Evolutionary conservation across 2,329 filamentous ascomycete genomes (phyloP), one percentile per base, ranked within the genome.

Genomic region (Neospermospora avenae): DNA sequence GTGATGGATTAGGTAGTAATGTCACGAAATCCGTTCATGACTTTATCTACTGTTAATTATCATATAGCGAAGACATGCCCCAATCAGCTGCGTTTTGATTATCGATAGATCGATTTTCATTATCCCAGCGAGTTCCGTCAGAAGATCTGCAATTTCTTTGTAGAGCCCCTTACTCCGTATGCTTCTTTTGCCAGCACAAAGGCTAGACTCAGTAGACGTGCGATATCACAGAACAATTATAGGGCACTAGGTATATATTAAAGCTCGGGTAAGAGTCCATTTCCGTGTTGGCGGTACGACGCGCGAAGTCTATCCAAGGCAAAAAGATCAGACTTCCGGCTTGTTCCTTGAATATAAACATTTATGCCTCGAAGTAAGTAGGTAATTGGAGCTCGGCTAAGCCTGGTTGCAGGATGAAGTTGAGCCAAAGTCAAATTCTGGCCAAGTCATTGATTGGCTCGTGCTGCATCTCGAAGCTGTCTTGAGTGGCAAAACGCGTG

Each of bases 401-500:
- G 54, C 51, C 51, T 60, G 28, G 18, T 52, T 14, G 31, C 34
- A 46, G 44, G 44, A 55, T 49, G 39, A 13, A 44, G 24, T 44
- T 45, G 44, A 55, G 31, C 37, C n/a, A 52, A n/a, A 57, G 25
- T 18, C 13, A 13, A 18, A 45, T 3, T n/a, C 18, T 52, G 31
- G 25, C 24, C 22, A 31, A 28, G n/a, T 37, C 25, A 56, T 48
- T 57, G 58, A 56, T 48, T 57, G 58, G 58, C 48, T 46, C 28
- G 28, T 10, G 5, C 37, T 52, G 24, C 28, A 18, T 20, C n/a
- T 48, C 24, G 18, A 25, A 25, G 28, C 24, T 18, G 58, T 52
- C 16, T 44, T 34, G 37, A 34, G 55, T 57, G 55, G 55, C 55
- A 31, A 57, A 57, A 41, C 44, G 49, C 55, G 55, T 44, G 44